These are phyloP conservation scores for Iodosphaeria phyllophila DNA, from an alignment of 2,329 filamentous ascomycete species.

Conservation along the genomic window DNA sequence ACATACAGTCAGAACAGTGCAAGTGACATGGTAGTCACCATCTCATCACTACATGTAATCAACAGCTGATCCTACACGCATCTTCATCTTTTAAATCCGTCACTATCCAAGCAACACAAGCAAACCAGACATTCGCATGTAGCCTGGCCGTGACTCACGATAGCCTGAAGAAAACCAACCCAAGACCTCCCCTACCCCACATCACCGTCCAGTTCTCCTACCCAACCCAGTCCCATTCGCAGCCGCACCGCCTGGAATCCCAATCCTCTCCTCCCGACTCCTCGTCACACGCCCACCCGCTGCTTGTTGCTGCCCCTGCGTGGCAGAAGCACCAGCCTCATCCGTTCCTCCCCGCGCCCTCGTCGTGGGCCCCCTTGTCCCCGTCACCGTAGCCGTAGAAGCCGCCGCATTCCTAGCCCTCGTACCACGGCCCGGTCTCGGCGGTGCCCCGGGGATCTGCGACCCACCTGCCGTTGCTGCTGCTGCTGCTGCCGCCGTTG, in stretches of 20 bases:
- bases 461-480: constrained; percentile 3
- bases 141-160: no score
- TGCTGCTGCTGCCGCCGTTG: constrained; percentile 1
- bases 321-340: constrained; percentile 1
- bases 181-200: no score
- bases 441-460: background rate
- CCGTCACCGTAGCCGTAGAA: background rate
- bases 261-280: constrained; percentile 13
- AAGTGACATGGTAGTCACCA: no score
- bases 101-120: no score
- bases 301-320: constrained; percentile 2
- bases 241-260: constrained; percentile 2
- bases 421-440: background rate
- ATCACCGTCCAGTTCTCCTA: no score
- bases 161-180: no score
- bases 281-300: constrained; percentile 10
- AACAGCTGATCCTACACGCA: no score
- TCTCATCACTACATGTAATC: no score
- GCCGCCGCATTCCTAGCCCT: constrained; percentile 1
- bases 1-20: no score
- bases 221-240: constrained; percentile 1
- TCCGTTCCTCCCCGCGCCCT: background rate
- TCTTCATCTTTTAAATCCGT: no score
- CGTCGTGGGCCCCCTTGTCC: background rate
- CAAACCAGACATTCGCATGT: no score